Conservation (phyloP, 495 filamentous ascomycete genomes). For the Aspergillus sclerotiicarbonarius region DNA sequence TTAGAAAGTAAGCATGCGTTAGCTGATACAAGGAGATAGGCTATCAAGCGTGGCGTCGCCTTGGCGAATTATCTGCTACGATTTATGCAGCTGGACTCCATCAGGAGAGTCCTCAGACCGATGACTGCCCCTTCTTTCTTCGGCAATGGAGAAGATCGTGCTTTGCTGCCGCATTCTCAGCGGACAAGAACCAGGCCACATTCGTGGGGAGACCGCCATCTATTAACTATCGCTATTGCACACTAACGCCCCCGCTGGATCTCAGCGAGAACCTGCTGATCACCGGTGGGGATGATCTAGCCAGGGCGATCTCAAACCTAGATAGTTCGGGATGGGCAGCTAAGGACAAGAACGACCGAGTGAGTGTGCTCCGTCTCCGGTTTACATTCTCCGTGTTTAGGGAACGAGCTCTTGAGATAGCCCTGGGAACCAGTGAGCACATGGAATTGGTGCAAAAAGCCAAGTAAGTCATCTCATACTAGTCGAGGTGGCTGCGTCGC, state of each 20-base stretch:
- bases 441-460: constrained; percentile 45
- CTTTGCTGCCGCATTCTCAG: constrained; percentile 53
- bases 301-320: constrained; percentile 41
- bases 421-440: constrained; percentile 43
- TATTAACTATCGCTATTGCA: constrained; percentile 54
- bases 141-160: constrained; percentile 48
- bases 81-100: constrained; percentile 60
- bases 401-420: constrained; percentile 61
- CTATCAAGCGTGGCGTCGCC: constrained; percentile 52
- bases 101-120: constrained; percentile 42
- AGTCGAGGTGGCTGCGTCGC: neutral
- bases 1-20: neutral
- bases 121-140: constrained; percentile 51
- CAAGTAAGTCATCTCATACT: constrained; percentile 31
- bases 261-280: constrained; percentile 52
- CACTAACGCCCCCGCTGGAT: constrained; percentile 56
- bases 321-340: constrained; percentile 56
- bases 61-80: constrained; percentile 50
- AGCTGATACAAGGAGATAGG: constrained; percentile 26
- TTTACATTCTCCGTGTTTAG: constrained; percentile 46
- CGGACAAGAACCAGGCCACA: constrained; percentile 51
- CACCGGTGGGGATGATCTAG: constrained; percentile 42
- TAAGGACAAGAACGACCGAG: constrained; percentile 32
- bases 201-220: constrained; percentile 59
- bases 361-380: constrained; percentile 48